Evolutionary conservation across 371 early-diverging fungal genomes (phyloP).

Genomic region (Choanephora cucurbitarum): DNA sequence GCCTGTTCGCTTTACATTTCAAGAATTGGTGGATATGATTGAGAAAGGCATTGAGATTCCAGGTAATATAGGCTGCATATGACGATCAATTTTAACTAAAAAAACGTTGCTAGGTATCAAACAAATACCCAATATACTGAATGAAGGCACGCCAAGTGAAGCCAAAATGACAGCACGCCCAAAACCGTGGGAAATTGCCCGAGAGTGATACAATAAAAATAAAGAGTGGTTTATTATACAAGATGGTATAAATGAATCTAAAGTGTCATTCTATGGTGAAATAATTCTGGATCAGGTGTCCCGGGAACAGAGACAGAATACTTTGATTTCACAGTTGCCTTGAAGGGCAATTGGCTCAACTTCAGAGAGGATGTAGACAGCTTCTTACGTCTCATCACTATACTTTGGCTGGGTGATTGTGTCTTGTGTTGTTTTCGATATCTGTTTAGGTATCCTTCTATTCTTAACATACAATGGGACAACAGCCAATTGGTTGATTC

Average conservation of each 20-base stretch:
- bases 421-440: not conserved
- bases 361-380: conserved; percentile 21
- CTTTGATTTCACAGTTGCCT: conserved; percentile 22
- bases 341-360: conserved; percentile 19
- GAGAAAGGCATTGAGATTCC: conserved; percentile 54
- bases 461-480: conserved; percentile 13
- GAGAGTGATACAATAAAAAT: not conserved
- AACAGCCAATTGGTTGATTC: conserved; percentile 34
- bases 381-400: conserved; percentile 13
- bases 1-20: conserved; percentile 42
- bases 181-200: conserved; percentile 52
- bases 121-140: conserved; percentile 53
- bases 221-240: not conserved
- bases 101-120: conserved; percentile 51
- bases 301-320: conserved; percentile 28
- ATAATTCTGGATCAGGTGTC: conserved; percentile 28
- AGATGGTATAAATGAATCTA: too few relatives aligned
- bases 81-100: not conserved
- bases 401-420: conserved; percentile 3
- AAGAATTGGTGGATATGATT: conserved; percentile 58
- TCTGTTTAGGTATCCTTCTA: not conserved
- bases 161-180: conserved; percentile 45
- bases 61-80: too few relatives aligned
- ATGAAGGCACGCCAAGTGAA: conserved; percentile 50
- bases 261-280: conserved; percentile 3